Conservation (phyloP, 352 stramenopile species). For the Sclerospora graminicola region DNA sequence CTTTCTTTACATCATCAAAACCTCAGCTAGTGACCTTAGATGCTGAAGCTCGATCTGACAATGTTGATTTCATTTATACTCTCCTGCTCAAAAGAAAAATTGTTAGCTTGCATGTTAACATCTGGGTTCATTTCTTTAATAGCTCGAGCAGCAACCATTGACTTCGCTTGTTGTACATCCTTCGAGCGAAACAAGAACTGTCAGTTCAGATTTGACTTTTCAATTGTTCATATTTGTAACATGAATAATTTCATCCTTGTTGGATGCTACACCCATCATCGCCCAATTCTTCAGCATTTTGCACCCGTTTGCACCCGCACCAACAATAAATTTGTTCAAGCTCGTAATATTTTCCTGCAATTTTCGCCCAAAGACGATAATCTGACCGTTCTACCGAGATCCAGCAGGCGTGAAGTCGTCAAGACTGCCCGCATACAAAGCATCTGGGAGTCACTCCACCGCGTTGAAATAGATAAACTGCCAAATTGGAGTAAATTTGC, state of each 20-base stretch:
- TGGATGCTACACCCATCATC: constrained; percentile 95
- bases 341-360: constrained; percentile 79
- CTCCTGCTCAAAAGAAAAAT: no score
- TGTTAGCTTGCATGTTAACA: constrained; percentile 86
- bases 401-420: constrained; percentile 57
- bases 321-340: constrained; percentile 95
- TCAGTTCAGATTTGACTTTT: constrained; percentile 97
- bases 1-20: no score
- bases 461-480: constrained; percentile 99
- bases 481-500: constrained; percentile 98
- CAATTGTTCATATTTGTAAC: constrained; percentile 99
- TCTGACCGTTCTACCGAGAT: constrained; percentile 89
- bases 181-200: constrained; percentile 98
- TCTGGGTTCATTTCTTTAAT: constrained; percentile 93
- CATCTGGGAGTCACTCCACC: constrained; percentile 91
- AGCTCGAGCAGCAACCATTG: constrained; percentile 84
- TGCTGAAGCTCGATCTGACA: no score
- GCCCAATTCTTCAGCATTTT: constrained; percentile 99
- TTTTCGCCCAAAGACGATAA: constrained; percentile 82
- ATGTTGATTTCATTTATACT: no score
- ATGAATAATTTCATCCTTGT: constrained; percentile 80
- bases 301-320: constrained; percentile 97
- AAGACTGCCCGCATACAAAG: constrained; percentile 28
- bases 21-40: no score
- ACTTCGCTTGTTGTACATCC: constrained; percentile 96